phyloP scores from a whole-genome alignment of 2,329 filamentous ascomycete species.

The Cytospora paraplurivora region DNA sequence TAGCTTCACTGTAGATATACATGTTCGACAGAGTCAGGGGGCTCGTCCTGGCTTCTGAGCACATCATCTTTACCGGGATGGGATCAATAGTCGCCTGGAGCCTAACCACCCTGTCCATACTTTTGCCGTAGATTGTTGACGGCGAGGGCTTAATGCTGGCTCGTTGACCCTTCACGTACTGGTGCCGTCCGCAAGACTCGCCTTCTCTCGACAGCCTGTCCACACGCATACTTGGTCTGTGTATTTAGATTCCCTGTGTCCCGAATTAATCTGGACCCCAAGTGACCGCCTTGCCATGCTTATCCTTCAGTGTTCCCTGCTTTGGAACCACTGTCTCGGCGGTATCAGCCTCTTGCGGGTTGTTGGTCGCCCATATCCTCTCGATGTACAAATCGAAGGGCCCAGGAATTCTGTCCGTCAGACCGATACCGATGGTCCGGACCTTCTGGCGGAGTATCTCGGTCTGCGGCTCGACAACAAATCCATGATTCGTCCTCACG shows the following conservation, averaged over 20 bases:
- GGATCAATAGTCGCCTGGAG: neutral
- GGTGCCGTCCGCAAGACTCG: neutral
- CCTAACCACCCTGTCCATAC: neutral
- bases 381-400: slow-evolving; percentile 87
- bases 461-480: slow-evolving; percentile 88
- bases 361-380: slow-evolving; percentile 88
- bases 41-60: neutral
- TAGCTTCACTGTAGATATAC: neutral
- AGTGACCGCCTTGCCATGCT: slow-evolving; percentile 45
- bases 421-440: slow-evolving; percentile 78
- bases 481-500: slow-evolving; percentile 90
- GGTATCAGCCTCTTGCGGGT: slow-evolving; percentile 43
- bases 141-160: neutral
- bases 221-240: neutral
- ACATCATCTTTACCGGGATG: neutral
- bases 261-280: slow-evolving; percentile 39
- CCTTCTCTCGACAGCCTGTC: neutral
- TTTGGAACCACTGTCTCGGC: slow-evolving; percentile 31
- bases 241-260: neutral
- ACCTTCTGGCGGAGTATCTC: slow-evolving; percentile 88
- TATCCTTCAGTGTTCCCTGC: slow-evolving; percentile 44
- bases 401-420: slow-evolving; percentile 87
- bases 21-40: neutral
- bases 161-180: neutral
- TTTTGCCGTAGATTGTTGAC: neutral